Evolutionary conservation across 164 flowering plant species (phyloP).

Genomic region (Saururus chinensis): DNA sequence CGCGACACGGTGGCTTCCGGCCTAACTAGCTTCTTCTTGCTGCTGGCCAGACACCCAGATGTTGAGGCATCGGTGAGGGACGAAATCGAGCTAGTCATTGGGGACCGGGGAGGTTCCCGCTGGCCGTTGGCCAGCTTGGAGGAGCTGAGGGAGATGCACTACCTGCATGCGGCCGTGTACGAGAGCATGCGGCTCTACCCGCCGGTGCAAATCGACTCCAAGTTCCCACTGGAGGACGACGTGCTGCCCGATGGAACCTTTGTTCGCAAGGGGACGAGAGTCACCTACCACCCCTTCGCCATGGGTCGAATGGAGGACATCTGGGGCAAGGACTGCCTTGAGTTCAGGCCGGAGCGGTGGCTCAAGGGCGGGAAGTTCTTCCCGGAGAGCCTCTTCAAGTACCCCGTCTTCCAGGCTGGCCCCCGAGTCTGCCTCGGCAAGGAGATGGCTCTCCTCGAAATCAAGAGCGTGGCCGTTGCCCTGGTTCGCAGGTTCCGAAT

Average conservation of each 20-base stretch:
- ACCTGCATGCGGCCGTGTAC: slow-evolving; percentile 44
- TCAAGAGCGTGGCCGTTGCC: slow-evolving; percentile 40
- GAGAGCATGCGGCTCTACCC: slow-evolving; percentile 66
- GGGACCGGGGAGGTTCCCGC: slow-evolving; percentile 2
- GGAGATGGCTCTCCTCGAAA: slow-evolving; percentile 51
- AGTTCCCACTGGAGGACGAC: slow-evolving; percentile 42
- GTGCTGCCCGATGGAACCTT: slow-evolving; percentile 54
- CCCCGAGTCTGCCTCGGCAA: slow-evolving; percentile 57
- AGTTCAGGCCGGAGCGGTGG: slow-evolving; percentile 78
- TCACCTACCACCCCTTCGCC: slow-evolving; percentile 69
- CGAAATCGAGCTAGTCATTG: slow-evolving; percentile 13
- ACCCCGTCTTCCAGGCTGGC: slow-evolving; percentile 72
- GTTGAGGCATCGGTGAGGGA: slow-evolving; percentile 14
- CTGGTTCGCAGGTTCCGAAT: slow-evolving; percentile 36
- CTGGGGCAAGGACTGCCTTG: slow-evolving; percentile 62
- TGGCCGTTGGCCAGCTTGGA: slow-evolving; percentile 15
- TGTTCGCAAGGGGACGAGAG: slow-evolving; percentile 45
- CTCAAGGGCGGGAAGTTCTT: slow-evolving; percentile 16
- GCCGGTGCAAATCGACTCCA: slow-evolving; percentile 61
- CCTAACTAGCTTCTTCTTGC: slow-evolving; percentile 49
- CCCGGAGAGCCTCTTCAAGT: slow-evolving; percentile 39
- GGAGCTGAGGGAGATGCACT: slow-evolving; percentile 36
- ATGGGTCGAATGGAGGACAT: slow-evolving; percentile 70
- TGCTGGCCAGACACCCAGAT: slow-evolving; percentile 31
- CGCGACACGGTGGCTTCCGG: slow-evolving; percentile 65